Evolutionary conservation across 1,284 basidiomycete genomes (phyloP).

Genomic region (Ceratobasidium sp.): DNA sequence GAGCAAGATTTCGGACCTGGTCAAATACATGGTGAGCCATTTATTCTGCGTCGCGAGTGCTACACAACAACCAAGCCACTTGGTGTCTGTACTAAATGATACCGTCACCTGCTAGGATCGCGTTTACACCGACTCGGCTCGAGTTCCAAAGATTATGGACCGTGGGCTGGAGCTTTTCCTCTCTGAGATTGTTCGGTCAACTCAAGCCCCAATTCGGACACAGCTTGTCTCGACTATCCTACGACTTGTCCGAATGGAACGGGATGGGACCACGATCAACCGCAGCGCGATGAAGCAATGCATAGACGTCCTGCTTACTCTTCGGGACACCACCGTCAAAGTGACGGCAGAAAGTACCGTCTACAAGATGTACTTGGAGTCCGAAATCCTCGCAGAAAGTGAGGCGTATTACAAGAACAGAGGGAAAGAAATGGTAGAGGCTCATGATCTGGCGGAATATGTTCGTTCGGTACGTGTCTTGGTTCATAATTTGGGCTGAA

Average conservation of each 20-base stretch:
- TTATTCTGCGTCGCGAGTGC: background rate
- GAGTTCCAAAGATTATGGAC: slow-evolving; percentile 81
- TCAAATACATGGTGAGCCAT: slow-evolving; percentile 90
- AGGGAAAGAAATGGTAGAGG: slow-evolving; percentile 71
- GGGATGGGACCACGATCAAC: slow-evolving; percentile 90
- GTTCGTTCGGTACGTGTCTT: slow-evolving; percentile 68
- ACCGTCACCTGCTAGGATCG: slow-evolving; percentile 65
- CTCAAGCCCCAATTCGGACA: slow-evolving; percentile 72
- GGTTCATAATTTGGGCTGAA: background rate
- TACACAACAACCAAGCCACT: background rate
- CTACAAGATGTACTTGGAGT: slow-evolving; percentile 88
- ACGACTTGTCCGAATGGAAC: slow-evolving; percentile 87
- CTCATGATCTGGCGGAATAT: slow-evolving; percentile 83
- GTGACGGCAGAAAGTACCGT: slow-evolving; percentile 60
- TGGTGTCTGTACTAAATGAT: background rate
- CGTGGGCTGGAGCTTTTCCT: slow-evolving; percentile 87
- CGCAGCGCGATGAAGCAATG: slow-evolving; percentile 89
- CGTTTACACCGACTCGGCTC: slow-evolving; percentile 74
- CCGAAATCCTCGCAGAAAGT: slow-evolving; percentile 79
- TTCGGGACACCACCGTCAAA: slow-evolving; percentile 58
- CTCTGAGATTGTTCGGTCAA: slow-evolving; percentile 76
- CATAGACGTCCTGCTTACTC: slow-evolving; percentile 82
- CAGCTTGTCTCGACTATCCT: slow-evolving; percentile 85
- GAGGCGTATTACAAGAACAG: slow-evolving; percentile 82
- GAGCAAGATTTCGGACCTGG: slow-evolving; percentile 86